A percentile compares a stretch with the other conserved stretches of the same genome.
These are phyloP conservation scores for Fraxinus velutina DNA, from an alignment of 305 asterid genomes.

Conservation along the genomic window DNA sequence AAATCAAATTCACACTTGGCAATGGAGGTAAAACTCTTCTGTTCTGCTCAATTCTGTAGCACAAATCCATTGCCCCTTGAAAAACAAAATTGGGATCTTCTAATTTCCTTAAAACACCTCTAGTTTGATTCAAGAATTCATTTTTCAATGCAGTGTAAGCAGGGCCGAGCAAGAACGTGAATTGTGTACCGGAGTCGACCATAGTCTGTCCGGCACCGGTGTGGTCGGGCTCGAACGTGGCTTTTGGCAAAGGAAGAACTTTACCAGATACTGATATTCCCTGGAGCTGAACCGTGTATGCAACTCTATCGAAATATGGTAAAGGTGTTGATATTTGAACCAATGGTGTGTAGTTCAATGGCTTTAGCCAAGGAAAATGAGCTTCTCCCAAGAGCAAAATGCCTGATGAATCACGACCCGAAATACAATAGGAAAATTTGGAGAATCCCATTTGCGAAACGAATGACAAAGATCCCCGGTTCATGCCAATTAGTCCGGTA, in stretches of 20 bases:
- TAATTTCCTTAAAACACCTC: slow-evolving; percentile 31
- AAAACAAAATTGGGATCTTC: slow-evolving; percentile 64
- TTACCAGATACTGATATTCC: slow-evolving; percentile 58
- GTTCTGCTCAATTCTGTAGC: slow-evolving; percentile 44
- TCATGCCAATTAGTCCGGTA: slow-evolving; percentile 73
- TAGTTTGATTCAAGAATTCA: slow-evolving; percentile 58
- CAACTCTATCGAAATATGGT: slow-evolving; percentile 68
- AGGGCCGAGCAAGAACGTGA: slow-evolving; percentile 70
- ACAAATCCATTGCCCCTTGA: slow-evolving; percentile 80
- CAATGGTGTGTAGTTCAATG: slow-evolving; percentile 64
- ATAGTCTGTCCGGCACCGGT: slow-evolving; percentile 93
- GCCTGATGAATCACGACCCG: slow-evolving; percentile 63
- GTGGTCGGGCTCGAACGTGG: slow-evolving; percentile 58
- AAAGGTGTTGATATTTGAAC: slow-evolving; percentile 51
- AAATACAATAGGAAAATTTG: slow-evolving; percentile 75
- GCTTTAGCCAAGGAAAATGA: slow-evolving; percentile 43
- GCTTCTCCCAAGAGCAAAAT: slow-evolving; percentile 60
- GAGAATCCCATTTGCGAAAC: slow-evolving; percentile 59
- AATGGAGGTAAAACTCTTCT: slow-evolving; percentile 36
- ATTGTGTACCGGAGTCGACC: slow-evolving; percentile 88
- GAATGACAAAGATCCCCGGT: slow-evolving; percentile 67
- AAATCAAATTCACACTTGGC: slow-evolving; percentile 61
- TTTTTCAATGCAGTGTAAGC: slow-evolving; percentile 53
- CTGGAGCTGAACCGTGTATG: slow-evolving; percentile 67
- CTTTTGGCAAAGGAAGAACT: slow-evolving; percentile 50